Base-by-base conservation (phyloP, 495 filamentous ascomycete genomes). In the Aspergillus incahuasiensis region DNA sequence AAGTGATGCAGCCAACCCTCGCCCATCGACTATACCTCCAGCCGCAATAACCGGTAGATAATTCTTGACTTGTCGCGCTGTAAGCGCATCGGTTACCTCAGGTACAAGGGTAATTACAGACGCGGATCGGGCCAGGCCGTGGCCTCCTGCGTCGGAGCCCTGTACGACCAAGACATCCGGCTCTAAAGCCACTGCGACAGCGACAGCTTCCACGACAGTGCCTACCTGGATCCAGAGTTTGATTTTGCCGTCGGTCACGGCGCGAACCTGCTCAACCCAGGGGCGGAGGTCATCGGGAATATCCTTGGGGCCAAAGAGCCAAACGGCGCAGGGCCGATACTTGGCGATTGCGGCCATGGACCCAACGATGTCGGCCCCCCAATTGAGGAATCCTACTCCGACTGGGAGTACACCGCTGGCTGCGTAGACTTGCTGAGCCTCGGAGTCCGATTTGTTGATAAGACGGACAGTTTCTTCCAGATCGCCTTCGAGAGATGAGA, bases 71-170 rank as follows among this genome's bases (percentile, higher is more conserved):
- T 48, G 55, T 1, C 59, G 63, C 5, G 60, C 60, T 6, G 68
- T 59, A 30, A 91, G 52, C 43, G 77, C 65, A 67, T 86, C 82
- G 12, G 54, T 56, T 13, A 81, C 68, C 63, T 86, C 85, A 0
- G 82, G 81, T 3, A 87, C 48, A 11, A 86, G 62, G 12, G 72
- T 64, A 13, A 85, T 52, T 12, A 89, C 60, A 3, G 84, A 78
- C 0, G 85, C 84, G 1, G 78, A 79, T 0, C 60, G 54, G 1
- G 61, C 74, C 28, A 82, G 74, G n/a, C 88, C 86, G 67, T 92
- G 89, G 0, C 89, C 89, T 6, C 89, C 88, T 0, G 88, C 86
- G 63, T 92, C 88, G 9, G 69, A 62, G 2, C 88, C 88, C 62
- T 92, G 87, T 9, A 87, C 73, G 7, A 90, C 85, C 1, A 92